Evolutionary conservation across 345 rosid genomes (phyloP).

Genomic region (Clarkia xantiana): DNA sequence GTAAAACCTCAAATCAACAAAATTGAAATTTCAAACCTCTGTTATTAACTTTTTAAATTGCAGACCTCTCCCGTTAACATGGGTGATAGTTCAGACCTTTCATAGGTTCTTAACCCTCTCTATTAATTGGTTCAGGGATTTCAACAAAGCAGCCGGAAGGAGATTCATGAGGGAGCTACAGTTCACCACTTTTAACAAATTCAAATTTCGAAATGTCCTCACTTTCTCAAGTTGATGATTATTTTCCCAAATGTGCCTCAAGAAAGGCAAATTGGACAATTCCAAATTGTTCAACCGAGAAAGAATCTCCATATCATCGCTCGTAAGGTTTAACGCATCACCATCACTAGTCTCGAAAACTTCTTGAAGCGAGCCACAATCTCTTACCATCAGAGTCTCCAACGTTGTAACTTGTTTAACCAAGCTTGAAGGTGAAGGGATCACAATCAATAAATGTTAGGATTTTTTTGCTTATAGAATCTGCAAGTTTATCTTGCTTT

Average conservation of each 20-base stretch:
- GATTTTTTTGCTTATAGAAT: too few relatives aligned
- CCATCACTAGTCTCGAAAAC: not conserved
- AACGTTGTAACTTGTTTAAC: not conserved
- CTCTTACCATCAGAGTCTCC: not conserved
- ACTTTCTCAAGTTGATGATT: not conserved
- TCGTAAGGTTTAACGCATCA: rapidly evolving
- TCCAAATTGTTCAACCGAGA: not conserved
- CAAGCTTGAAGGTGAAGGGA: constrained; percentile 1
- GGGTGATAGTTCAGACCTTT: too few relatives aligned
- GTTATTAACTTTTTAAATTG: too few relatives aligned
- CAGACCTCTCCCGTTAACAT: too few relatives aligned
- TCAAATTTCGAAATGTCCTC: constrained; percentile 4
- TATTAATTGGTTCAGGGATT: constrained; percentile 4
- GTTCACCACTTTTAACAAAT: not conserved
- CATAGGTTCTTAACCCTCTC: too few relatives aligned
- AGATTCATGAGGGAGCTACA: constrained; percentile 5
- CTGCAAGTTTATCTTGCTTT: too few relatives aligned
- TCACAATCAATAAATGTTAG: too few relatives aligned
- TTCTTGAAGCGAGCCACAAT: not conserved
- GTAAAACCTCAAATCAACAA: too few relatives aligned
- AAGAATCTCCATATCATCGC: rapidly evolving
- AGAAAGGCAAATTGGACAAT: not conserved
- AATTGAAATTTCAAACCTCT: too few relatives aligned
- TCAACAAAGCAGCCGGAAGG: constrained; percentile 10
- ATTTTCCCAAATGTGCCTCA: not conserved